Conservation (phyloP, 176 grass and related monocot species). For the Canna indica region DNA sequence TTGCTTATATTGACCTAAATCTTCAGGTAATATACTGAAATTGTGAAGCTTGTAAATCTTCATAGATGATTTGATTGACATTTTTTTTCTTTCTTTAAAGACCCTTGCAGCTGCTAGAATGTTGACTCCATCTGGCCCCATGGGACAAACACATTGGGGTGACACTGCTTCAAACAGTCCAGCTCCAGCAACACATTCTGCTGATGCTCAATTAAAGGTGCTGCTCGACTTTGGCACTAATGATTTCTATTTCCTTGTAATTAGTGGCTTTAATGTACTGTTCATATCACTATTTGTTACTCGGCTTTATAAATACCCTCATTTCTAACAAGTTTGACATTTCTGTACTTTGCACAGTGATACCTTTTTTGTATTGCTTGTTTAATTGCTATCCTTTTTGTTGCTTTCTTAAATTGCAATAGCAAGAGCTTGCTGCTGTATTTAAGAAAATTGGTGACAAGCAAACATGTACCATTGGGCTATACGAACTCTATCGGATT, state of each 20-base stretch:
- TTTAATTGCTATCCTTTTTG: background rate
- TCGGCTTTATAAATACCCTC: no score
- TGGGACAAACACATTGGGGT: slow-evolving; percentile 93
- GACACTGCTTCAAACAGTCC: slow-evolving; percentile 74
- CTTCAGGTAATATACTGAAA: slow-evolving; percentile 52
- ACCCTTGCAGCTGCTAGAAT: slow-evolving; percentile 98
- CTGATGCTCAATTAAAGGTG: slow-evolving; percentile 96
- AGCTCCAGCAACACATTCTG: slow-evolving; percentile 58
- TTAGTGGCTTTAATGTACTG: background rate
- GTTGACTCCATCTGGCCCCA: slow-evolving; percentile 88
- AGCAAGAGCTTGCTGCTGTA: slow-evolving; percentile 98
- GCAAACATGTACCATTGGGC: slow-evolving; percentile 87
- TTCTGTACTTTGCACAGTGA: background rate
- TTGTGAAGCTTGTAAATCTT: no score
- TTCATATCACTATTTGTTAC: background rate
- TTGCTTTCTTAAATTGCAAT: slow-evolving; percentile 19
- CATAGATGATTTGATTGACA: slow-evolving; percentile 13
- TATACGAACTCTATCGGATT: slow-evolving; percentile 91
- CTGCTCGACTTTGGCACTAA: background rate
- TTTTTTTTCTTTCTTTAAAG: slow-evolving; percentile 26
- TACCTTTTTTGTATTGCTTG: no score
- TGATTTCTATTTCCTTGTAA: background rate
- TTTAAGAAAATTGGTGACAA: slow-evolving; percentile 99
- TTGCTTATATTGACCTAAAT: slow-evolving; percentile 98
- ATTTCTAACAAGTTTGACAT: no score